Evolutionary conservation across 1,284 basidiomycete species (phyloP).

Genomic region (Sphagnurus paluster): DNA sequence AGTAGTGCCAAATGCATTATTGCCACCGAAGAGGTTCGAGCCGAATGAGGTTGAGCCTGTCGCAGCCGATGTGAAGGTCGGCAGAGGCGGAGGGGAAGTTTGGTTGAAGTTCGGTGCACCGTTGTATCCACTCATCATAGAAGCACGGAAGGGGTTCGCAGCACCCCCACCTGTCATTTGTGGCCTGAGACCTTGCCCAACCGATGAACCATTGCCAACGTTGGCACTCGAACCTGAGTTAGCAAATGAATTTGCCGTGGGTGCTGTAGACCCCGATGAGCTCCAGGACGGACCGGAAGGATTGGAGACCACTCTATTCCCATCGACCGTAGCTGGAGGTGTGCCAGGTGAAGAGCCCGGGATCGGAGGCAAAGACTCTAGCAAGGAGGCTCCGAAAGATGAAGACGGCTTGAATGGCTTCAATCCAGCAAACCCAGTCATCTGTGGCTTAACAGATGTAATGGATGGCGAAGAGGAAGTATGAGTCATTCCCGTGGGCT

Average conservation of each 20-base stretch:
- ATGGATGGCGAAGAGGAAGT: conserved; percentile 31
- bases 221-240: conserved; percentile 15
- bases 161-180: conserved; percentile 72
- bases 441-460: conserved; percentile 62
- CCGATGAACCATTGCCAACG: conserved; percentile 36
- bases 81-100: conserved; percentile 12
- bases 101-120: conserved; percentile 12
- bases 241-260: conserved; percentile 17
- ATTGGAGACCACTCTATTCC: conserved; percentile 6
- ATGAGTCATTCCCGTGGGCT: conserved; percentile 48
- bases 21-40: conserved; percentile 14
- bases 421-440: conserved; percentile 80
- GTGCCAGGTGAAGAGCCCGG: conserved; percentile 57
- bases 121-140: conserved; percentile 41
- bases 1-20: conserved; percentile 18
- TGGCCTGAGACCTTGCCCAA: conserved; percentile 67
- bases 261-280: conserved; percentile 3
- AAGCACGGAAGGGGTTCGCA: conserved; percentile 77
- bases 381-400: conserved; percentile 80
- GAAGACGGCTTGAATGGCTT: conserved; percentile 92
- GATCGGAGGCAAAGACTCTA: conserved; percentile 78
- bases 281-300: neutral
- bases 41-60: conserved; percentile 12
- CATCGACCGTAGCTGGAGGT: conserved; percentile 35
- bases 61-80: conserved; percentile 12